Base-by-base conservation (phyloP, 108 stramenopile species). In the Cyclostephanos invisitatus region DNA sequence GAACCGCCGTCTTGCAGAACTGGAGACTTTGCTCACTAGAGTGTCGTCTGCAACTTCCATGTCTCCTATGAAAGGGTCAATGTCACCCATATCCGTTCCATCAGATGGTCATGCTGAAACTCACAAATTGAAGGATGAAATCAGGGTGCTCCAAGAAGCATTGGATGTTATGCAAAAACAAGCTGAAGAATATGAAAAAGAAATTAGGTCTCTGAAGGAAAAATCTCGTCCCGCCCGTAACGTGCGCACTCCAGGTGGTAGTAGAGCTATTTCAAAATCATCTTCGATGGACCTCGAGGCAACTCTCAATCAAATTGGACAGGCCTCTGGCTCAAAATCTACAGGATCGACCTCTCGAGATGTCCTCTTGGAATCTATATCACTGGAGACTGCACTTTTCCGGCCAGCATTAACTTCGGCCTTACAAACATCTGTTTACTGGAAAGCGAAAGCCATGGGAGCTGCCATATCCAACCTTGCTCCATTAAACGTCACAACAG, bases 121-220 rank as follows among this genome's bases (percentile, higher is more conserved):
- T 7, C 71, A 79, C 12, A 81, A 71, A 42, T 58, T 90, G 20
- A 84, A 81, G 66, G 84, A 90, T 58, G 91, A 93, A 71, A 86
- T 84, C 36, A 68, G 84, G 5, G 77, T 87, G 53, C 74, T 93
- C 1, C 80, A 84, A 35, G 90, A 94, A 73, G 93, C 93, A 29
- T 82, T 94, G 85, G 89, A 91, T 59, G 89, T 90, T 27, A 67
- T 87, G 68, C 89, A 94, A 58, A 65, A 75, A 5, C 90, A 94
- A 74, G 86, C 89, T 5, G 89, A 90, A 20, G 93, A 91, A 63
- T 94, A 94, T 57, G 89, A 91, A 79, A 86, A 67, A 58, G 89
- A 91, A 67, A 86, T 94, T 56, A 68, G 86, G 15, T 65, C 68
- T 15, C 59, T 91, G 48, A 91, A 89, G 67, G 87, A 87, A 48